Conservation (phyloP, 345 rosid species). For the Salix arbutifolia region DNA sequence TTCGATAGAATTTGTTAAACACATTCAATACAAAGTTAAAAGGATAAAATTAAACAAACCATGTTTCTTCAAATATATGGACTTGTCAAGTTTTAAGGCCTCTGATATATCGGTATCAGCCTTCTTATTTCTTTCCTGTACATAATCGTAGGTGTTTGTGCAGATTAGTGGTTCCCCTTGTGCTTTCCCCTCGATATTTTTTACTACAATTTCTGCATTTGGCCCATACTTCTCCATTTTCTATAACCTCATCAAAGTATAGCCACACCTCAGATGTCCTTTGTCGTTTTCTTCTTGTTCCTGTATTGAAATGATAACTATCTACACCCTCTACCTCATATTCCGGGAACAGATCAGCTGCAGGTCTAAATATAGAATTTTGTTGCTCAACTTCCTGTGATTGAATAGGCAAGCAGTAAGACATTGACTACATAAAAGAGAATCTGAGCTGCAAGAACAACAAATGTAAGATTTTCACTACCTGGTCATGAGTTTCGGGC, state of each 20-base stretch:
- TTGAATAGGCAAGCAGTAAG: not conserved
- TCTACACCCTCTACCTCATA: not conserved
- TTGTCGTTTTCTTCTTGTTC: accelerated
- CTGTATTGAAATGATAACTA: not conserved
- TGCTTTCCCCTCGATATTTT: not conserved
- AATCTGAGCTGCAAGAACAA: not conserved
- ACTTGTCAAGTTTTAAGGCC: not conserved
- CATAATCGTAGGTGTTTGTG: not conserved
- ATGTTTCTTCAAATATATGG: not conserved
- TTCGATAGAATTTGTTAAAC: not conserved
- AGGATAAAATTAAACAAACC: not conserved
- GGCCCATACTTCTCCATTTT: not conserved
- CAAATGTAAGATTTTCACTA: not conserved
- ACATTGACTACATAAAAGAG: not conserved
- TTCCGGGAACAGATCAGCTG: not conserved
- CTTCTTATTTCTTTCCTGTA: not conserved
- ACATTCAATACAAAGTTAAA: not conserved
- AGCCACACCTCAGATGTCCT: not conserved
- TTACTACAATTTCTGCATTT: not conserved
- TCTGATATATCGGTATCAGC: not conserved
- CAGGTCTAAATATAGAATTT: not conserved
- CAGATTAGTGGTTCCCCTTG: not conserved
- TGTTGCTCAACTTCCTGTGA: not conserved
- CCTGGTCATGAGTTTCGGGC: not conserved
- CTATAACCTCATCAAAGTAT: not conserved